Evolutionary conservation across 495 filamentous ascomycete genomes (phyloP).

Genomic region (Penicillium simplicissimum): DNA sequence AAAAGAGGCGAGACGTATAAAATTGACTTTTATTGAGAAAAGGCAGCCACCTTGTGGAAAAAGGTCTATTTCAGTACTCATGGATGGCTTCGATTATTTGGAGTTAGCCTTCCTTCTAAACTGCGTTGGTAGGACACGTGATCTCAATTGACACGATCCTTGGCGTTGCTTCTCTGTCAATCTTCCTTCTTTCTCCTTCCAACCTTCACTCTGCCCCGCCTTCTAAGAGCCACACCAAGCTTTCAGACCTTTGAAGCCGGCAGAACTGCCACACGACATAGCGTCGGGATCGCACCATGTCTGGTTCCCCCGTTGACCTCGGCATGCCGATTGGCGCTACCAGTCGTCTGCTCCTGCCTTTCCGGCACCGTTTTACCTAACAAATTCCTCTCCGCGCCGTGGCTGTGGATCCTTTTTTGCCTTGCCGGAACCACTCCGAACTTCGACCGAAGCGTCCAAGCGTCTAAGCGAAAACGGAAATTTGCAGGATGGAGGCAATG

Average conservation of each 20-base stretch:
- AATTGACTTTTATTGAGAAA: too few species aligned
- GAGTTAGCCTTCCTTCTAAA: not conserved
- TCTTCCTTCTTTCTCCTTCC: too few species aligned
- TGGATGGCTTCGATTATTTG: not conserved
- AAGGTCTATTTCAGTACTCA: not conserved
- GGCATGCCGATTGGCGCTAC: slow-evolving; percentile 3
- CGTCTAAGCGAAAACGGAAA: slow-evolving; percentile 27
- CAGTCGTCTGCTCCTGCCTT: slow-evolving; percentile 16
- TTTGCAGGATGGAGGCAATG: slow-evolving; percentile 14
- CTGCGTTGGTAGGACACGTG: not conserved
- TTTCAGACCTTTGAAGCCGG: not conserved
- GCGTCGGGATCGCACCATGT: not conserved
- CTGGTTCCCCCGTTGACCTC: not conserved
- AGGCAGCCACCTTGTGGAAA: too few species aligned
- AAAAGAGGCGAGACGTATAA: too few species aligned
- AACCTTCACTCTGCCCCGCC: not conserved
- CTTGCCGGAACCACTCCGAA: slow-evolving; percentile 17
- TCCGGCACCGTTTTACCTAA: slow-evolving; percentile 25
- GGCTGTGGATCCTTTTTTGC: slow-evolving; percentile 13
- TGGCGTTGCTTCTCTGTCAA: not conserved
- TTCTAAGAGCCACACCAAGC: not conserved
- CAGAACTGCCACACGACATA: not conserved
- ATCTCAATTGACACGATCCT: not conserved
- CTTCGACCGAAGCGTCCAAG: slow-evolving; percentile 17
- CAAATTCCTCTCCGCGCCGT: slow-evolving; percentile 19